Evolutionary conservation across 2,329 filamentous ascomycete genomes (phyloP).

Genomic region (Proliferodiscus dingleyae): DNA sequence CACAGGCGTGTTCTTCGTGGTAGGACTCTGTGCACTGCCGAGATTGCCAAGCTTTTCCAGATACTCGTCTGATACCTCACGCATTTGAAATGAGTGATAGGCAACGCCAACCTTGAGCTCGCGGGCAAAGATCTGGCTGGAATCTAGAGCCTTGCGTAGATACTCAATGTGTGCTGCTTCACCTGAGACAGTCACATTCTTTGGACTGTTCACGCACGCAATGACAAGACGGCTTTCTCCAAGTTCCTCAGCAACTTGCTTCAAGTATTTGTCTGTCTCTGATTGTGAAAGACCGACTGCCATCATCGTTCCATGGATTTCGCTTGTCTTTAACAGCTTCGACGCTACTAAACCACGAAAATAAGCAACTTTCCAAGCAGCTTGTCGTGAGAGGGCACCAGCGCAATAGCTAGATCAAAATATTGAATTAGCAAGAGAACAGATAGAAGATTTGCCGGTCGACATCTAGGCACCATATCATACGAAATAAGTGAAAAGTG

Average conservation of each 20-base stretch:
- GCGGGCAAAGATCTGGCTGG: constrained; percentile 13
- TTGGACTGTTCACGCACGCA: constrained; percentile 26
- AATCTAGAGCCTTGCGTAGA: not conserved
- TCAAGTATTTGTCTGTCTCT: not conserved
- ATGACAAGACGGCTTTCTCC: constrained; percentile 9
- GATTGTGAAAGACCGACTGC: constrained; percentile 34
- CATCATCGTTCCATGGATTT: constrained; percentile 44
- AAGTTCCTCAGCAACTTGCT: not conserved
- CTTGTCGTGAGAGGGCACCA: constrained; percentile 27
- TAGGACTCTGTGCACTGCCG: not conserved
- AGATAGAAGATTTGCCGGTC: too few relatives aligned
- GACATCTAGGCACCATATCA: too few relatives aligned
- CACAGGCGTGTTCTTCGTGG: not conserved
- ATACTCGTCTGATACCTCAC: constrained; percentile 21
- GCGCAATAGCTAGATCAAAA: constrained; percentile 31
- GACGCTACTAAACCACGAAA: constrained; percentile 18
- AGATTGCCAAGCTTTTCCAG: not conserved
- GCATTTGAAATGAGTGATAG: constrained; percentile 31
- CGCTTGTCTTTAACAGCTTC: not conserved
- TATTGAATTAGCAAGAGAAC: constrained; percentile 30
- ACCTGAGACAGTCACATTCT: constrained; percentile 23
- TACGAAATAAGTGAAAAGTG: too few relatives aligned
- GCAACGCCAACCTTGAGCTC: constrained; percentile 19
- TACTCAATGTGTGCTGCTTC: constrained; percentile 11
- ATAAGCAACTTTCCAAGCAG: constrained; percentile 42